These are phyloP conservation scores for Marsdenia floribunda DNA, from an alignment of 257 asterid genomes.

Conservation along the genomic window DNA sequence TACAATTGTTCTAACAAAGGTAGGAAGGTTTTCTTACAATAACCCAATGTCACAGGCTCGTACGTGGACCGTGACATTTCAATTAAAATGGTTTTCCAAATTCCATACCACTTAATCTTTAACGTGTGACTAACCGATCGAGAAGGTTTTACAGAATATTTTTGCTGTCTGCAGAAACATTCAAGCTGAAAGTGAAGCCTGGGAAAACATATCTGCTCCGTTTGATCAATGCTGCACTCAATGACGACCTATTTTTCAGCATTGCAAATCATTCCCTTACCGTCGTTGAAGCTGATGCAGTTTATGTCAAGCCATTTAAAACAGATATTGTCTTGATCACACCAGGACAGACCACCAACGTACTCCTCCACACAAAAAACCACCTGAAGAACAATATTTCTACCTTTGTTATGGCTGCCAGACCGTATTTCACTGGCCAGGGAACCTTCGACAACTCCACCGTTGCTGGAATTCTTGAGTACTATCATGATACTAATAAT, in stretches of 20 bases:
- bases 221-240: slow-evolving; percentile 71
- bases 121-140: too few species aligned
- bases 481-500: slow-evolving; percentile 1
- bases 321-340: slow-evolving; percentile 36
- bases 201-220: slow-evolving; percentile 65
- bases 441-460: slow-evolving; percentile 63
- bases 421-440: slow-evolving; percentile 54
- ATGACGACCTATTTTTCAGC: slow-evolving; percentile 62
- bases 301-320: slow-evolving; percentile 52
- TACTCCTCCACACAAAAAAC: slow-evolving; percentile 40
- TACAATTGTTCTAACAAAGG: slow-evolving; percentile 58
- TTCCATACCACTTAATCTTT: too few species aligned
- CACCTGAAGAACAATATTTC: slow-evolving; percentile 21
- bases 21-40: slow-evolving; percentile 11
- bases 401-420: slow-evolving; percentile 49
- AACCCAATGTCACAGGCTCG: too few species aligned
- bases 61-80: too few species aligned
- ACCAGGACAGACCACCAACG: slow-evolving; percentile 61
- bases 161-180: slow-evolving; percentile 38
- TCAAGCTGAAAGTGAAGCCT: slow-evolving; percentile 51
- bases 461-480: slow-evolving; percentile 45
- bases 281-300: slow-evolving; percentile 55
- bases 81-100: too few species aligned
- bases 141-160: too few species aligned
- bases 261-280: slow-evolving; percentile 52